Conservation (phyloP, 225 moss, liverwort and hornwort genomes). For the Rhytidiadelphus loreus region DNA sequence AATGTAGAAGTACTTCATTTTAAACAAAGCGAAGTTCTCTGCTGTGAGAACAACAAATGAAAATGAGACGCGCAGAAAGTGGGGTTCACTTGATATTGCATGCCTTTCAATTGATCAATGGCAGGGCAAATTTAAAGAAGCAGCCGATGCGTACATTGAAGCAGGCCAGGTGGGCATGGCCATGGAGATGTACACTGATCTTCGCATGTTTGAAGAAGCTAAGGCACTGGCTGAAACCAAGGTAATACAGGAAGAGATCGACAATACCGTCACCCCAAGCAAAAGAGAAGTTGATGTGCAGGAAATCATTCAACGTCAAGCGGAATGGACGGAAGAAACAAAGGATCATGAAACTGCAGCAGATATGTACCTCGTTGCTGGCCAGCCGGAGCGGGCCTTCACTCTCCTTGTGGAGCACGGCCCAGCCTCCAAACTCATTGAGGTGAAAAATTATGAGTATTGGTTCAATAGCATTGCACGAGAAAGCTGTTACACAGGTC, state of each 20-base stretch:
- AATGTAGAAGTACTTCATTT: neutral
- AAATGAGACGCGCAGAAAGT: neutral
- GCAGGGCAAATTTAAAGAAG: slow-evolving; percentile 82
- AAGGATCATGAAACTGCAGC: slow-evolving; percentile 95
- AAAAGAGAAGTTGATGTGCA: slow-evolving; percentile 53
- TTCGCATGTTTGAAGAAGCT: slow-evolving; percentile 89
- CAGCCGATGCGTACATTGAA: slow-evolving; percentile 75
- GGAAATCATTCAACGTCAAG: slow-evolving; percentile 88
- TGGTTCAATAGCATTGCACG: neutral
- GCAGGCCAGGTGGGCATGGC: slow-evolving; percentile 74
- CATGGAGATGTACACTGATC: slow-evolving; percentile 92
- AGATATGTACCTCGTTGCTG: slow-evolving; percentile 80
- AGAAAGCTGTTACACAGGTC: neutral
- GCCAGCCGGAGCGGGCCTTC: slow-evolving; percentile 70
- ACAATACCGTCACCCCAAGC: slow-evolving; percentile 12
- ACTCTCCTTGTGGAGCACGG: slow-evolving; percentile 68
- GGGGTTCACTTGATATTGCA: neutral
- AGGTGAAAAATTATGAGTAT: slow-evolving; percentile 22
- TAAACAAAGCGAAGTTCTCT: neutral
- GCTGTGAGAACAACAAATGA: neutral
- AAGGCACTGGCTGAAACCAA: slow-evolving; percentile 65
- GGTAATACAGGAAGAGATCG: slow-evolving; percentile 16
- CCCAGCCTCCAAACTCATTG: slow-evolving; percentile 79
- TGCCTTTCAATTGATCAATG: neutral
- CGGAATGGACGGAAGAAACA: slow-evolving; percentile 85